Conservation (phyloP, 2,329 filamentous ascomycete genomes). For the Apiospora pterosperma region DNA sequence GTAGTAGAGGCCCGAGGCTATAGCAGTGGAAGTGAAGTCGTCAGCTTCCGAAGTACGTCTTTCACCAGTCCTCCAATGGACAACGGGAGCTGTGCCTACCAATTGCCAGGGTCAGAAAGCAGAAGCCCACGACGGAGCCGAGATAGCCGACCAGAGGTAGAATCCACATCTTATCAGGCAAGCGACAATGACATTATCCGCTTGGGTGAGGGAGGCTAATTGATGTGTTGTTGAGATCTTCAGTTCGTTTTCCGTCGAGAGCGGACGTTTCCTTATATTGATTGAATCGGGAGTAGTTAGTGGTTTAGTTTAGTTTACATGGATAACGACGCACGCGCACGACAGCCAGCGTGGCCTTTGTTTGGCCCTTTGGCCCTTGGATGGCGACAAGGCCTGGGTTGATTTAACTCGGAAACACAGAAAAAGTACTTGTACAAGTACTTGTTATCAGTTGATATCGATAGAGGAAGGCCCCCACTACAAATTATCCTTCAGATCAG, state of each 20-base stretch:
- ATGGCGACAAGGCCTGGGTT: neutral
- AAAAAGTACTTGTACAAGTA: neutral
- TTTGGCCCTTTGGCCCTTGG: no score
- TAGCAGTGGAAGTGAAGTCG: constrained; percentile 5
- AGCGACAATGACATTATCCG: constrained; percentile 3
- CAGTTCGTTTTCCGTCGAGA: neutral
- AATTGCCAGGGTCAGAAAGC: constrained; percentile 91
- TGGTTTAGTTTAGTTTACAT: neutral
- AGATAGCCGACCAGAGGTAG: constrained; percentile 87
- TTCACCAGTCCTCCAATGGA: constrained; percentile 6
- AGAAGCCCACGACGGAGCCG: constrained; percentile 84
- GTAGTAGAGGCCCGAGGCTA: constrained; percentile 97
- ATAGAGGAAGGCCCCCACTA: neutral
- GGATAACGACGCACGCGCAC: neutral
- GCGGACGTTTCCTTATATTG: neutral
- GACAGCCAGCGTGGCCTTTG: constrained; percentile 2
- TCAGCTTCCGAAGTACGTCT: neutral
- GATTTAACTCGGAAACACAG: neutral
- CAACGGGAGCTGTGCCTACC: constrained; percentile 45
- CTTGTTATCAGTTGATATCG: neutral
- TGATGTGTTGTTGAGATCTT: constrained; percentile 7
- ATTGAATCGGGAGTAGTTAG: neutral
- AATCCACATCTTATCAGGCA: constrained; percentile 75
- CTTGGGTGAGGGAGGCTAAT: constrained; percentile 13
- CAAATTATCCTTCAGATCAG: neutral